Conservation (phyloP, 2,329 filamentous ascomycete species). For the Akanthomyces dipterigenus region DNA sequence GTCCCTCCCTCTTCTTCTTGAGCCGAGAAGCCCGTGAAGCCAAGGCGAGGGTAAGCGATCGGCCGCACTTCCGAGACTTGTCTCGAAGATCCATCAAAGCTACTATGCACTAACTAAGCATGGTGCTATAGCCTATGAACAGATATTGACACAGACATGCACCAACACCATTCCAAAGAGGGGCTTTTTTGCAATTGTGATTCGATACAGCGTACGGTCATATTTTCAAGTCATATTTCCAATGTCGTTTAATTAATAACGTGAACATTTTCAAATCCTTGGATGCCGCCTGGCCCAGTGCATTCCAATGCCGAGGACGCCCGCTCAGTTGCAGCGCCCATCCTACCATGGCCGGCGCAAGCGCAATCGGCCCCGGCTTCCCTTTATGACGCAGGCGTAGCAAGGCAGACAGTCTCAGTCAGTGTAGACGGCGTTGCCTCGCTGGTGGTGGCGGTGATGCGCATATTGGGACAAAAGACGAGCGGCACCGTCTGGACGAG, state of each 20-base stretch:
- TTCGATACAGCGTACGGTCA: background rate
- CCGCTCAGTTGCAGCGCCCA: too few species aligned
- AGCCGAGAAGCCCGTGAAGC: background rate
- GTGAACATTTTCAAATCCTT: too few species aligned
- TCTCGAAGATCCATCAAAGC: background rate
- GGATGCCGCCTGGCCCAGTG: too few species aligned
- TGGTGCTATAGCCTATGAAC: background rate
- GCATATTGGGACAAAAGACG: constrained; percentile 22
- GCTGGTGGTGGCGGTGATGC: constrained; percentile 15
- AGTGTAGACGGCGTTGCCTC: constrained; percentile 20
- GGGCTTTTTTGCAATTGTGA: background rate
- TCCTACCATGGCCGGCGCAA: too few species aligned
- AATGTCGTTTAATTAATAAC: too few species aligned
- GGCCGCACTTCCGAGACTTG: background rate
- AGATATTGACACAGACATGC: too few species aligned
- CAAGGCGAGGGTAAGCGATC: background rate
- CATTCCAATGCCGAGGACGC: too few species aligned
- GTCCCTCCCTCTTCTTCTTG: background rate
- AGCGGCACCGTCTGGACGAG: constrained; percentile 16
- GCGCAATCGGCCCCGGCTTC: too few species aligned
- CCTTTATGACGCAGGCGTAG: background rate
- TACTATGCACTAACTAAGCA: background rate
- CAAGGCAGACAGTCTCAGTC: constrained; percentile 23
- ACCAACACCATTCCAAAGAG: background rate
- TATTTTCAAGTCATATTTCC: too few species aligned